phyloP scores from a whole-genome alignment of 2,329 filamentous ascomycete species.

The Phaeosphaeriaceae sp. region DNA sequence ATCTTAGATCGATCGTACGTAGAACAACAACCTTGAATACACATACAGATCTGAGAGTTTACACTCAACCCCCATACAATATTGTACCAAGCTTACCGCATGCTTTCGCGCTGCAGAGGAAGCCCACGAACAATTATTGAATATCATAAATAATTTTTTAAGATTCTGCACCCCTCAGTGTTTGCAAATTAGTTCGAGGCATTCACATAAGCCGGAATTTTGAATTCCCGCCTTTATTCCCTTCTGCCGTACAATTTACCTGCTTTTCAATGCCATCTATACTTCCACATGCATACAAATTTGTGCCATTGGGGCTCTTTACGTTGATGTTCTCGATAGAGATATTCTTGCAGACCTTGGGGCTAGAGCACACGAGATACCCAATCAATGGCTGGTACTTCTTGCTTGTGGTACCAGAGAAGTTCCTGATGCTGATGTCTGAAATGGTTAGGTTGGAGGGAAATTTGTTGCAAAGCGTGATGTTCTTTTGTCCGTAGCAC shows the following conservation, averaged over 20 bases:
- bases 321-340: conserved; percentile 52
- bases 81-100: no score
- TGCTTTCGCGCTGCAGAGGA: no score
- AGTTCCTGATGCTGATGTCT: conserved; percentile 63
- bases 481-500: conserved; percentile 68
- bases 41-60: no score
- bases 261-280: conserved; percentile 35
- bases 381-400: conserved; percentile 52
- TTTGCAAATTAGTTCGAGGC: neutral
- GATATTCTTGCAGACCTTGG: conserved; percentile 59
- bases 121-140: no score
- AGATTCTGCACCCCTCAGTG: no score
- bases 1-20: no score
- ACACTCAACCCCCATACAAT: no score
- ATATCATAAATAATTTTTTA: neutral
- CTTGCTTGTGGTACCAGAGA: conserved; percentile 60
- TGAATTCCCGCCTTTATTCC: conserved; percentile 28
- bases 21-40: no score
- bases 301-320: conserved; percentile 54
- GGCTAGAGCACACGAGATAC: conserved; percentile 53
- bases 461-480: conserved; percentile 65
- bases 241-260: conserved; percentile 36
- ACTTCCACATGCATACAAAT: conserved; percentile 54
- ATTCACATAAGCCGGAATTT: conserved; percentile 5
- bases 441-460: conserved; percentile 63